A percentile compares a stretch with the other conserved stretches of the same genome.
phyloP scores from a whole-genome alignment of 805 yeast species.

The Hagleromyces aurorensis region DNA sequence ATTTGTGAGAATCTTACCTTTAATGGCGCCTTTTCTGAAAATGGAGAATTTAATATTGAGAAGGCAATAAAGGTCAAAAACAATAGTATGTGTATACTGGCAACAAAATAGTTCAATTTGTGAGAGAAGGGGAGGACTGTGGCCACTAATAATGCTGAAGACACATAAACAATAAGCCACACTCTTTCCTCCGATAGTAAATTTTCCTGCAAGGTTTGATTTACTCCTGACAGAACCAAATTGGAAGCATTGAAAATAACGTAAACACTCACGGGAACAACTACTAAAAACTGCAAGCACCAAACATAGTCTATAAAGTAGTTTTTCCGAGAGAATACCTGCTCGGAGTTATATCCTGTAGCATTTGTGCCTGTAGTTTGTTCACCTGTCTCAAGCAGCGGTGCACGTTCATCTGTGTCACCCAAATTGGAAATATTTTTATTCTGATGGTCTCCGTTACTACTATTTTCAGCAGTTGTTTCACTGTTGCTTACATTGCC shows the following conservation, averaged over 20 bases:
- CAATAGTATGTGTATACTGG: constrained; percentile 34
- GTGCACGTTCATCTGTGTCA: constrained; percentile 32
- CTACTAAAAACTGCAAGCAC: constrained; percentile 61
- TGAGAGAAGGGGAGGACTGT: constrained; percentile 65
- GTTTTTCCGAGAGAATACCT: neutral
- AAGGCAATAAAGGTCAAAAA: constrained; percentile 34
- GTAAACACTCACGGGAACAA: constrained; percentile 58
- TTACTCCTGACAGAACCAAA: constrained; percentile 53
- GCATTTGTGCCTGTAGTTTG: neutral
- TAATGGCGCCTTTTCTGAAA: constrained; percentile 53
- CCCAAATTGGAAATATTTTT: too few relatives aligned
- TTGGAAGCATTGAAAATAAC: constrained; percentile 45
- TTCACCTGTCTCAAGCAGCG: constrained; percentile 21
- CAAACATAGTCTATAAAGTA: constrained; percentile 68
- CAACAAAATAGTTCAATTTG: constrained; percentile 50
- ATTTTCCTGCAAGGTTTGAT: constrained; percentile 68
- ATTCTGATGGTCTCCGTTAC: too few relatives aligned
- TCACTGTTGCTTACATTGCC: too few relatives aligned
- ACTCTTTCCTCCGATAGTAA: constrained; percentile 35
- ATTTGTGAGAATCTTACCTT: constrained; percentile 65
- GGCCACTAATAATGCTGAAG: constrained; percentile 34
- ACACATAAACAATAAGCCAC: constrained; percentile 29
- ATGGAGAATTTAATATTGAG: constrained; percentile 45
- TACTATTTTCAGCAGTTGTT: neutral
- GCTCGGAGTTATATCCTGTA: too few relatives aligned